phyloP scores from a whole-genome alignment of 2,329 filamentous ascomycete genomes.

The Thielaviopsis populi region DNA sequence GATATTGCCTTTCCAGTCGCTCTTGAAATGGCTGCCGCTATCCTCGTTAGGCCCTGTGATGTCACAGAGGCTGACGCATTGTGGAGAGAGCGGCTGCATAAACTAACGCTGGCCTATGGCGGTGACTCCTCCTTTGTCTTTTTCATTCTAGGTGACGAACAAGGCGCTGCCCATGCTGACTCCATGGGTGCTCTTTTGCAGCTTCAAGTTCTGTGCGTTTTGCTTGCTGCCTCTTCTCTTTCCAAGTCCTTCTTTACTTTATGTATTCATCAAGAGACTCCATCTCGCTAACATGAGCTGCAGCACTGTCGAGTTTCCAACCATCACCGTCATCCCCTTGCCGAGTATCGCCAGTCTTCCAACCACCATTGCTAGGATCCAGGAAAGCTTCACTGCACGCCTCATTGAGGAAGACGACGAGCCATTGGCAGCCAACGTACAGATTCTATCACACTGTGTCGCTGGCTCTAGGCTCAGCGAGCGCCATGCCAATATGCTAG shows the following conservation, averaged over 20 bases:
- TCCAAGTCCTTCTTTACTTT: neutral
- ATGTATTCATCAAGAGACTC: no score
- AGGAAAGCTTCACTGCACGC: constrained; percentile 20
- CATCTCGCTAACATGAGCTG: constrained; percentile 6
- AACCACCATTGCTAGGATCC: constrained; percentile 27
- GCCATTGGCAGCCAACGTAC: neutral
- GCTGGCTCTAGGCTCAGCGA: constrained; percentile 21
- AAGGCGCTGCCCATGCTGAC: constrained; percentile 4
- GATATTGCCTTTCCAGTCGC: constrained; percentile 31
- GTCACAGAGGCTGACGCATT: constrained; percentile 6
- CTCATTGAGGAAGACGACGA: neutral
- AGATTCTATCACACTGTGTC: constrained; percentile 21
- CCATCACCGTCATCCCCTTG: constrained; percentile 32
- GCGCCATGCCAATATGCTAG: constrained; percentile 22
- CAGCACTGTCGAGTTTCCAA: constrained; percentile 24
- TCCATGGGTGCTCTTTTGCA: constrained; percentile 26
- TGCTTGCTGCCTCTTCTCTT: neutral
- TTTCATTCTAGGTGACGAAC: constrained; percentile 28
- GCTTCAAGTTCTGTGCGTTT: constrained; percentile 31
- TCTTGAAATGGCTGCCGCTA: constrained; percentile 2
- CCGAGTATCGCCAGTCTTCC: constrained; percentile 25
- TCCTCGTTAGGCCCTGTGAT: constrained; percentile 1
- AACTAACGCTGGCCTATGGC: constrained; percentile 29
- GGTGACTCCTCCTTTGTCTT: constrained; percentile 29
- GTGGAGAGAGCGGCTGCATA: constrained; percentile 26